Conservation (phyloP, 192 early-diverging fungal genomes). For the Endogone sp. region DNA sequence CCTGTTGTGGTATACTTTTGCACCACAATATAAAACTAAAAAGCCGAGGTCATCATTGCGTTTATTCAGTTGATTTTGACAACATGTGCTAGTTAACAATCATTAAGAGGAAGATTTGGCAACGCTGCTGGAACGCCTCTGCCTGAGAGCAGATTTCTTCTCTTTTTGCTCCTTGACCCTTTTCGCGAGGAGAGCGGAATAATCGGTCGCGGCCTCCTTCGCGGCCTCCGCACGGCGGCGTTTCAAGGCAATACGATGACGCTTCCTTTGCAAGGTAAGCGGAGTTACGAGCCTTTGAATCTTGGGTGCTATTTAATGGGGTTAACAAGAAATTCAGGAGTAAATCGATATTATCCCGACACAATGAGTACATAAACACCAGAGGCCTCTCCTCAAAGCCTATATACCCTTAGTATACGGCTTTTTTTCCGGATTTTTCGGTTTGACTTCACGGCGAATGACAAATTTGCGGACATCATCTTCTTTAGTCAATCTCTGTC, state of each 20-base stretch:
- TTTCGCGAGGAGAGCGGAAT: slow-evolving; percentile 84
- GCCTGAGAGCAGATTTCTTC: slow-evolving; percentile 72
- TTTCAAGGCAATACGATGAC: slow-evolving; percentile 86
- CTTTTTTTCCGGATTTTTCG: slow-evolving; percentile 89
- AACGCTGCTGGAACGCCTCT: slow-evolving; percentile 68
- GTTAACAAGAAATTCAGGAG: not conserved
- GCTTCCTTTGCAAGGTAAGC: slow-evolving; percentile 93
- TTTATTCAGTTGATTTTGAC: not conserved
- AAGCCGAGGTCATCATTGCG: not conserved
- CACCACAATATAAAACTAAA: too few species aligned
- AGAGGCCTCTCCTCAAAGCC: too few species aligned
- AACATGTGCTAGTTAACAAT: not conserved
- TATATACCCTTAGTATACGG: slow-evolving; percentile 92
- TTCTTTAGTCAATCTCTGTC: slow-evolving; percentile 87
- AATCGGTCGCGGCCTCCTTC: slow-evolving; percentile 76
- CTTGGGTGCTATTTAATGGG: slow-evolving; percentile 46
- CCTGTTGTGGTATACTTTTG: too few species aligned
- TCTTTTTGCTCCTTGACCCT: slow-evolving; percentile 95
- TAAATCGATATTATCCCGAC: not conserved
- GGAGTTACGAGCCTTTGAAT: slow-evolving; percentile 99
- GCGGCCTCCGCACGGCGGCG: slow-evolving; percentile 74
- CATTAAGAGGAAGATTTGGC: slow-evolving; percentile 41
- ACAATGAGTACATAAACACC: too few species aligned
- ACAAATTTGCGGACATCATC: slow-evolving; percentile 99
- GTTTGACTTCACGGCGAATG: slow-evolving; percentile 92